phyloP scores from a whole-genome alignment of 176 grass and related monocot genomes.

The Cocos nucifera region DNA sequence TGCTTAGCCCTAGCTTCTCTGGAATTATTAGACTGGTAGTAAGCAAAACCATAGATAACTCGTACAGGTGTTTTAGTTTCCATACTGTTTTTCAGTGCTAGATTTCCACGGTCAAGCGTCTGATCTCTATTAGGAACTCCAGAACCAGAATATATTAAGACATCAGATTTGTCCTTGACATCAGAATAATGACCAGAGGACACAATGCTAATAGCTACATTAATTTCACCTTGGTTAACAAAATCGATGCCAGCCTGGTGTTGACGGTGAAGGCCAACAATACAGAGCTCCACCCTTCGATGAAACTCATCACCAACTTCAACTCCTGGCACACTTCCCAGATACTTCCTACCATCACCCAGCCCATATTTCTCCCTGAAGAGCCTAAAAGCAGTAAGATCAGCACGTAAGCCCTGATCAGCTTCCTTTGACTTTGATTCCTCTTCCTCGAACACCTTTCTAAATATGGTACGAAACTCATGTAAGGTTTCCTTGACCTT shows the following conservation, averaged over 20 bases:
- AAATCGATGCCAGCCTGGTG: conserved; percentile 42
- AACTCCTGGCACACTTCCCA: conserved; percentile 65
- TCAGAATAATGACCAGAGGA: conserved; percentile 32
- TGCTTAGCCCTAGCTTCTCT: conserved; percentile 32
- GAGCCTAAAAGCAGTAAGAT: conserved; percentile 51
- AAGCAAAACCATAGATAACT: conserved; percentile 50
- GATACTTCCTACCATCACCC: conserved; percentile 38
- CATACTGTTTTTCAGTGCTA: conserved; percentile 69
- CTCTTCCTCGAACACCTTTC: conserved; percentile 32
- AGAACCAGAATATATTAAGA: conserved; percentile 55
- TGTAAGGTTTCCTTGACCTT: conserved; percentile 28
- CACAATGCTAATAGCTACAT: conserved; percentile 55
- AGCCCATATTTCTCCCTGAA: conserved; percentile 39
- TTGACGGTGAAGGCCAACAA: conserved; percentile 65
- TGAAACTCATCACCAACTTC: conserved; percentile 66
- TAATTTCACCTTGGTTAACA: conserved; percentile 38
- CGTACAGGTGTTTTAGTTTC: conserved; percentile 68
- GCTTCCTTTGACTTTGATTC: conserved; percentile 21
- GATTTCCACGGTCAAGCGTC: conserved; percentile 50
- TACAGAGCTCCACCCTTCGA: conserved; percentile 58
- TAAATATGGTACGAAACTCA: conserved; percentile 51
- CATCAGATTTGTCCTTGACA: conserved; percentile 49
- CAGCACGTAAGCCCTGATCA: conserved; percentile 3
- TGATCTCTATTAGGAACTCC: conserved; percentile 17
- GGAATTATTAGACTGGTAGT: not conserved